Evolutionary conservation across 1,284 basidiomycete genomes (phyloP).

Genomic region (Cystobasidiaceae sp.): DNA sequence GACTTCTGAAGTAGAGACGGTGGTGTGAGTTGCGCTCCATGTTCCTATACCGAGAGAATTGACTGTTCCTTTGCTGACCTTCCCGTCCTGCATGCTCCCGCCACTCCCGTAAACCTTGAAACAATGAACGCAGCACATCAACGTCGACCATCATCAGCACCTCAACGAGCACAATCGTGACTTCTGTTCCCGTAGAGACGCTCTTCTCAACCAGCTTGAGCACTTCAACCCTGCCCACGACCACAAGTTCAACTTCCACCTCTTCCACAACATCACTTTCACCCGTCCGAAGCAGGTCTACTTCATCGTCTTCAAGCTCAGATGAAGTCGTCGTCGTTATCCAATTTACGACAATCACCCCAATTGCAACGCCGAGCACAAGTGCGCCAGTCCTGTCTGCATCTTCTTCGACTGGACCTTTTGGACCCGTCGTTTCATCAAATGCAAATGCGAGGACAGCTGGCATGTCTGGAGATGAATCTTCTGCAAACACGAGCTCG

Average conservation of each 20-base stretch:
- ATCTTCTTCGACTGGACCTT: not conserved
- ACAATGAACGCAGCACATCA: not conserved
- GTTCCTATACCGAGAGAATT: not conserved
- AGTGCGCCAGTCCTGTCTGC: not conserved
- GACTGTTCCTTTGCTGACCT: not conserved
- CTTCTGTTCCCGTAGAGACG: slow-evolving; percentile 15
- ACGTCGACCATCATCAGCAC: not conserved
- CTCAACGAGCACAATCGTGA: not conserved
- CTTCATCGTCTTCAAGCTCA: not conserved
- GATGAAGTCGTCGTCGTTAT: slow-evolving; percentile 22
- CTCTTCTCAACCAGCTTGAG: slow-evolving; percentile 3
- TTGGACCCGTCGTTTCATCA: not conserved
- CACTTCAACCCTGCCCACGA: no score
- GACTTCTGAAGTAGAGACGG: not conserved
- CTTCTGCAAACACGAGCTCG: not conserved
- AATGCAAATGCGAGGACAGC: not conserved
- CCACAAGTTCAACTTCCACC: no score
- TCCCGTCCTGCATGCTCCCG: no score
- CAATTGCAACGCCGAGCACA: not conserved
- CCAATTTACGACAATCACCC: slow-evolving; percentile 21
- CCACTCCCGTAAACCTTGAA: no score
- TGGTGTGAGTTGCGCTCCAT: not conserved
- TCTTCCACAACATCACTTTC: no score
- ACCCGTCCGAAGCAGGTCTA: no score
- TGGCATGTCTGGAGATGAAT: not conserved